phyloP scores from a whole-genome alignment of 306 rosid genomes.

The Quercus aquifolioides region DNA sequence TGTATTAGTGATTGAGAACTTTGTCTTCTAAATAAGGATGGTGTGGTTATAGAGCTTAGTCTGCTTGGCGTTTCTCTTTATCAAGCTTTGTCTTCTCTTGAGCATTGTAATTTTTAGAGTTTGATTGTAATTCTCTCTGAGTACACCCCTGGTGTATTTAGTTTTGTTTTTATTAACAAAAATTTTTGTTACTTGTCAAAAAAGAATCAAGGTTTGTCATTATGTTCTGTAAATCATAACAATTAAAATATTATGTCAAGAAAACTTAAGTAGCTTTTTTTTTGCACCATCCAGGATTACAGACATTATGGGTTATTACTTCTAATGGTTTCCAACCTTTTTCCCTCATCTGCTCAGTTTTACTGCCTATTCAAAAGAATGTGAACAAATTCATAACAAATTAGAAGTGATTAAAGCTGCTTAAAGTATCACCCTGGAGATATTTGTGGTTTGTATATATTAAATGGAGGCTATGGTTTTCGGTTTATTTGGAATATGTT shows the following conservation, averaged over 20 bases:
- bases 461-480: too few relatives aligned
- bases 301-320: not conserved
- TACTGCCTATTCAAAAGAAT: not conserved
- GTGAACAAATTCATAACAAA: not conserved
- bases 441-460: too few relatives aligned
- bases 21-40: not conserved
- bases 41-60: not conserved
- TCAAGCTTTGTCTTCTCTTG: not conserved
- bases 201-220: too few relatives aligned
- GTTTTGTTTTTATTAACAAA: too few relatives aligned
- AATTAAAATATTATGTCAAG: not conserved
- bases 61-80: not conserved
- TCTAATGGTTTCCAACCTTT: not conserved
- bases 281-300: not conserved
- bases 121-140: too few relatives aligned
- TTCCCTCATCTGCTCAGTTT: not conserved
- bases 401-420: not conserved
- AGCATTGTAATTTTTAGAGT: too few relatives aligned
- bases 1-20: not conserved
- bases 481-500: too few relatives aligned
- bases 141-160: too few relatives aligned
- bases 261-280: not conserved
- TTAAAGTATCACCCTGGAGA: too few relatives aligned
- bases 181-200: too few relatives aligned
- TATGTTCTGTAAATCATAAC: not conserved